Evolutionary conservation across 768 basidiomycete species (phyloP).

Genomic region (Pleurotus tuber-regium): DNA sequence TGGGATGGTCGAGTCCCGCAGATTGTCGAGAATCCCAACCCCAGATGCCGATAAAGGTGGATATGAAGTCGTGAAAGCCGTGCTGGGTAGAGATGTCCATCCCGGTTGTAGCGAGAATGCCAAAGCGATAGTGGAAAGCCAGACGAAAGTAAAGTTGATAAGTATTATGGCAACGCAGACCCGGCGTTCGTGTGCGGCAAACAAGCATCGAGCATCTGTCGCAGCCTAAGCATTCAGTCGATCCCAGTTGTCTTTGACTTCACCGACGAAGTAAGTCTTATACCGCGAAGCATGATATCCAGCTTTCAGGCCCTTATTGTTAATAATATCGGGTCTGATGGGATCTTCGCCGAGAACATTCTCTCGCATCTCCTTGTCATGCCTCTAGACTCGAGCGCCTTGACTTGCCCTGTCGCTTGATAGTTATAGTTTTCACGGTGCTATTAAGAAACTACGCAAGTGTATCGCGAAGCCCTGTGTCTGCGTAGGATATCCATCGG

Average conservation of each 20-base stretch:
- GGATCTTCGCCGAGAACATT: neutral
- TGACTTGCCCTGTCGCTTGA: neutral
- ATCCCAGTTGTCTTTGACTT: constrained; percentile 1
- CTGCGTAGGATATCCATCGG: neutral
- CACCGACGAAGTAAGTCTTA: constrained; percentile 1
- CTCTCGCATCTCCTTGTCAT: neutral
- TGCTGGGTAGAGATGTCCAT: neutral
- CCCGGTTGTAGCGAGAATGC: neutral
- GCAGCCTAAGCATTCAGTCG: constrained; percentile 4
- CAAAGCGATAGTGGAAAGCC: neutral
- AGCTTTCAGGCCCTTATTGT: neutral
- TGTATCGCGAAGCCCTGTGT: neutral
- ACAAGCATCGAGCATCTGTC: constrained; percentile 7
- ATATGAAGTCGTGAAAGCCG: constrained; percentile 5
- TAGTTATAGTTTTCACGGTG: neutral
- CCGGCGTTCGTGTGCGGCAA: constrained; percentile 7
- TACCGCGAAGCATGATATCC: neutral
- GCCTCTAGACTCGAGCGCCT: neutral
- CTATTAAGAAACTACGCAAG: neutral
- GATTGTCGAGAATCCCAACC: neutral
- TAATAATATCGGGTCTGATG: constrained; percentile 3
- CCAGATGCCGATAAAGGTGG: constrained; percentile 2
- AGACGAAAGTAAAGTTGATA: constrained; percentile 2
- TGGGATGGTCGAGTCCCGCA: constrained; percentile 7
- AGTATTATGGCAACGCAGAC: constrained; percentile 1